These are phyloP conservation scores for Pythium brassicae DNA, from an alignment of 352 stramenopile genomes.

Conservation along the genomic window DNA sequence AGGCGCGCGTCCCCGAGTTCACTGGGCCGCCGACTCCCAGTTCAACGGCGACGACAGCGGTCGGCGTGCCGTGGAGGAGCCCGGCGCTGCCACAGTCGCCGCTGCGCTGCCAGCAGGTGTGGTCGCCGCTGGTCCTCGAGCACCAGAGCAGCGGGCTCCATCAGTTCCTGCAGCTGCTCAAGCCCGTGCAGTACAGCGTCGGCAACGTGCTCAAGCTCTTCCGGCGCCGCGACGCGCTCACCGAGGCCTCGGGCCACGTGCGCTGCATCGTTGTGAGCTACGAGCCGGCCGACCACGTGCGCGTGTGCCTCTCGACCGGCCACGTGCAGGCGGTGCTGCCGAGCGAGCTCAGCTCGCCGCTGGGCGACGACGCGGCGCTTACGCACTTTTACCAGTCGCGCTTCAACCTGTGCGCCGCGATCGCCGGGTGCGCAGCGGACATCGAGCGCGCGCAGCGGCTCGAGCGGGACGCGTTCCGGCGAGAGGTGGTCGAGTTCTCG, in stretches of 20 bases:
- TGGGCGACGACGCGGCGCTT: slow-evolving; percentile 70
- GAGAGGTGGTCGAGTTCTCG: slow-evolving; percentile 51
- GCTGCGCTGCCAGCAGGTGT: slow-evolving; percentile 47
- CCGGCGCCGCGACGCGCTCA: slow-evolving; percentile 8
- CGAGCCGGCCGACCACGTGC: slow-evolving; percentile 32
- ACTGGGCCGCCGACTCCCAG: not conserved
- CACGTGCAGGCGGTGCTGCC: slow-evolving; percentile 39
- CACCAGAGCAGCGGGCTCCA: slow-evolving; percentile 39
- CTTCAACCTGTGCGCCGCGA: slow-evolving; percentile 69
- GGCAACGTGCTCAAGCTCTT: slow-evolving; percentile 75
- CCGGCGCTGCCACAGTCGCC: slow-evolving; percentile 13
- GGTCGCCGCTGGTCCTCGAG: slow-evolving; percentile 53
- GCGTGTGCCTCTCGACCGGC: slow-evolving; percentile 59
- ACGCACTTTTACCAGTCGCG: slow-evolving; percentile 55
- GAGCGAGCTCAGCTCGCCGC: slow-evolving; percentile 54
- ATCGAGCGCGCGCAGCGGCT: slow-evolving; percentile 41
- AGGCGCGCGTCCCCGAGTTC: slow-evolving; percentile 47
- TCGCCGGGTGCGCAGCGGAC: slow-evolving; percentile 42
- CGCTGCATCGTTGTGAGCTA: slow-evolving; percentile 62
- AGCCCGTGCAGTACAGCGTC: slow-evolving; percentile 51
- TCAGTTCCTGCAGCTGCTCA: slow-evolving; percentile 52
- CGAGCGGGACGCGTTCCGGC: slow-evolving; percentile 59
- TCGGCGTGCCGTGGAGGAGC: slow-evolving; percentile 27
- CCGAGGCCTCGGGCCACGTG: slow-evolving; percentile 39
- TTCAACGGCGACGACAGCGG: not conserved